Percentiles rank a stretch among this genome's conserved stretches.
These are phyloP conservation scores for Cicer pinnatifidum DNA, from an alignment of 306 rosid genomes.

Conservation along the genomic window DNA sequence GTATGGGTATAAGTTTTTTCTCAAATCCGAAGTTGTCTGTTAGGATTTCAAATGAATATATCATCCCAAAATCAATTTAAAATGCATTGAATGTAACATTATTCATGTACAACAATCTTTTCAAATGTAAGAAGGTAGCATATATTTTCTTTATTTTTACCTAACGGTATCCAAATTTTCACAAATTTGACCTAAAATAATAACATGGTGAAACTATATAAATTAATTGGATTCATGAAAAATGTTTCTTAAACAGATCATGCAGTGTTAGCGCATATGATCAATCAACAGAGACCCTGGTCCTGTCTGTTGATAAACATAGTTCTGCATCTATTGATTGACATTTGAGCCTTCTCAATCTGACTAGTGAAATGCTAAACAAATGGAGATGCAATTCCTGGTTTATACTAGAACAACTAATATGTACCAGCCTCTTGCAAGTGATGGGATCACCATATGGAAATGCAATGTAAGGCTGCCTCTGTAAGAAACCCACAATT, in stretches of 20 bases:
- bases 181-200: conserved; percentile 5
- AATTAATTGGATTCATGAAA: conserved; percentile 31
- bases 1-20: background rate
- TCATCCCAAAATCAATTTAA: conserved; percentile 25
- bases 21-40: background rate
- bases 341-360: conserved; percentile 17
- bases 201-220: conserved; percentile 11
- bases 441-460: background rate
- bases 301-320: background rate
- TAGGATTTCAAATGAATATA: background rate
- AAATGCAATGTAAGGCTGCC: conserved; percentile 8
- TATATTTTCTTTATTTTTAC: background rate
- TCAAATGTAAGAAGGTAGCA: conserved; percentile 23
- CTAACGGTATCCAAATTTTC: conserved; percentile 14
- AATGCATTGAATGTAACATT: conserved; percentile 19
- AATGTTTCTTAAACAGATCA: background rate
- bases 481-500: background rate
- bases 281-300: conserved; percentile 1
- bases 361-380: conserved; percentile 21
- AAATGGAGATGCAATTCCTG: conserved; percentile 15
- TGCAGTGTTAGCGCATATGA: background rate
- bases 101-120: conserved; percentile 8
- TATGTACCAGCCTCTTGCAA: background rate
- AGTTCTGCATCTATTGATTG: conserved; percentile 27
- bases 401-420: conserved; percentile 31